A percentile compares a stretch with the other conserved stretches of the same genome.
Conservation (phyloP, 2,329 filamentous ascomycete species). For the Aspergillus sojae region DNA sequence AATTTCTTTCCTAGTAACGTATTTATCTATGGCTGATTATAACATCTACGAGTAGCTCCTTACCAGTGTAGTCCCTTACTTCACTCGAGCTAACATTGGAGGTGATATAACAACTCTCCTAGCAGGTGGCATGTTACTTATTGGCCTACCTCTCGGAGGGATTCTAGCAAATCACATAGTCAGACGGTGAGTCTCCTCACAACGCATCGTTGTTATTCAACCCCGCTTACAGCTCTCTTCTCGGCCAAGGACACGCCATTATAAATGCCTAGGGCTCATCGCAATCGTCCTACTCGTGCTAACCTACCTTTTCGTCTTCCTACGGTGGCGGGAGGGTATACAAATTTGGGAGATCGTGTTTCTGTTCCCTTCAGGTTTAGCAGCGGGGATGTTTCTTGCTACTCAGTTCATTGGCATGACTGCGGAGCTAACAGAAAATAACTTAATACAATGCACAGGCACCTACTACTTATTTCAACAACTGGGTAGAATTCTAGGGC, state of each 20-base stretch:
- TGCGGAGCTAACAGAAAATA: neutral
- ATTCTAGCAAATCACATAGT: neutral
- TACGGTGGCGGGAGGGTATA: neutral
- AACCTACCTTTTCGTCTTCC: neutral
- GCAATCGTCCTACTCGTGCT: neutral
- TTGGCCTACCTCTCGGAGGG: neutral
- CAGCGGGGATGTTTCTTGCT: neutral
- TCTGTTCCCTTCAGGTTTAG: neutral
- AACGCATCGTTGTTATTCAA: neutral
- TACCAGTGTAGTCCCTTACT: neutral
- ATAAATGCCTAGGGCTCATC: neutral
- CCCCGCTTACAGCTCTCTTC: neutral
- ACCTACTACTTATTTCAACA: neutral
- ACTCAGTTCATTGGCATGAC: neutral
- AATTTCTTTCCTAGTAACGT: neutral
- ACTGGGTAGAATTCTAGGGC: neutral
- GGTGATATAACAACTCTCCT: neutral
- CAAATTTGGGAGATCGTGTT: neutral
- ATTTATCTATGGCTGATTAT: neutral
- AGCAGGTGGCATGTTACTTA: neutral
- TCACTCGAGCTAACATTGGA: neutral
- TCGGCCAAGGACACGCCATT: neutral
- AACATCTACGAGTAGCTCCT: neutral
- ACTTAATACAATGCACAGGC: neutral
- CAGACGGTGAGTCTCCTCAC: neutral